These are phyloP conservation scores for Aspergillus carbonarius DNA, from an alignment of 2,329 filamentous ascomycete species.

Conservation along the genomic window DNA sequence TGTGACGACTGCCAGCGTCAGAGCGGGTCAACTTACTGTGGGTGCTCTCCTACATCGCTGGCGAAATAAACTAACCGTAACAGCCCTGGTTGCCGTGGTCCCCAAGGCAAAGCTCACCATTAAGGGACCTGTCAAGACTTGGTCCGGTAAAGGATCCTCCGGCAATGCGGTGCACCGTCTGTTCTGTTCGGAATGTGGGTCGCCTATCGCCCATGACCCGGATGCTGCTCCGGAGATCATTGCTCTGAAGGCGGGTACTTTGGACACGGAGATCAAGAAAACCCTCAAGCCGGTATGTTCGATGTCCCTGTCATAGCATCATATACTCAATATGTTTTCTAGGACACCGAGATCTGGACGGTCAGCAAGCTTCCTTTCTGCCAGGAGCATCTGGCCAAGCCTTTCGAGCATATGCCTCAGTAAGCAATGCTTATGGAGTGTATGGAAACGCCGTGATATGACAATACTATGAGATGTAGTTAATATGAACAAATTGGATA, in stretches of 20 bases:
- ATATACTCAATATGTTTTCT: conserved; percentile 15
- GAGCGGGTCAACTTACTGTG: conserved; percentile 65
- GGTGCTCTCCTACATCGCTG: not conserved
- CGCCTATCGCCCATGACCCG: conserved; percentile 68
- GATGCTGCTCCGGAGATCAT: conserved; percentile 70
- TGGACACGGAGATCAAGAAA: conserved; percentile 66
- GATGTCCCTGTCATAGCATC: too few relatives aligned
- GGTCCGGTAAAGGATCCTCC: conserved; percentile 58
- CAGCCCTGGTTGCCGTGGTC: conserved; percentile 65
- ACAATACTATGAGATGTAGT: conserved; percentile 9
- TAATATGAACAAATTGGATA: conserved; percentile 2
- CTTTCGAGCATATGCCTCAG: conserved; percentile 64
- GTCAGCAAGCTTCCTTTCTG: conserved; percentile 68
- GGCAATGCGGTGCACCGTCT: conserved; percentile 65
- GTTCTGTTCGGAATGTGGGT: conserved; percentile 69
- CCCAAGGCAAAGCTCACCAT: conserved; percentile 65
- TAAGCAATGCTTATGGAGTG: conserved; percentile 31
- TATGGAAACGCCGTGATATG: conserved; percentile 1
- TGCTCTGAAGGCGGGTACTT: conserved; percentile 65
- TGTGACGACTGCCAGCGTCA: conserved; percentile 73
- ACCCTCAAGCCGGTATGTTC: conserved; percentile 57
- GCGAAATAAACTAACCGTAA: not conserved
- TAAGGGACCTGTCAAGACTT: conserved; percentile 65
- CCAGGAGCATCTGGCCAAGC: conserved; percentile 63
- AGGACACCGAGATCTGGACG: conserved; percentile 68